Percentiles rank a stretch among this genome's conserved stretches.
These are phyloP conservation scores for Myriosclerotinia duriaeana DNA, from an alignment of 2,329 filamentous ascomycete species.

Conservation along the genomic window DNA sequence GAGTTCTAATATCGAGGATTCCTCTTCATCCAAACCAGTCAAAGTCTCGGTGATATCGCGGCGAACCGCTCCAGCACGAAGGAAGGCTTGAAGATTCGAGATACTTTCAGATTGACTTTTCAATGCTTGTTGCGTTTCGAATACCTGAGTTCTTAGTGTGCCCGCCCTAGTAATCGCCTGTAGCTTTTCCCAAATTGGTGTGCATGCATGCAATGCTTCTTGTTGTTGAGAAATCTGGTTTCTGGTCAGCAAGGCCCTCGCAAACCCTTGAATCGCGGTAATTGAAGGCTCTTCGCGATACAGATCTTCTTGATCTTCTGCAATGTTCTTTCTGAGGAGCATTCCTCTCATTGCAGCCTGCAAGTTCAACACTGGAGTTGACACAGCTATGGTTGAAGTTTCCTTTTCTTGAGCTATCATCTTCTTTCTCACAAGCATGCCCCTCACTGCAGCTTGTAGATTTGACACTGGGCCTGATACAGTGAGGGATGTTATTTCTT, in stretches of 20 bases:
- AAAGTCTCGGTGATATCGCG: conserved; percentile 51
- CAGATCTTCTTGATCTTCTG: conserved; percentile 54
- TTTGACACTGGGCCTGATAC: conserved; percentile 53
- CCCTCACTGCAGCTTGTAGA: conserved; percentile 41
- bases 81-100: conserved; percentile 40
- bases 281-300: conserved; percentile 52
- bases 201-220: conserved; percentile 52
- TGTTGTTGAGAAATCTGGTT: conserved; percentile 52
- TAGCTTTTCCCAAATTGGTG: conserved; percentile 52
- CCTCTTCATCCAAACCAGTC: conserved; percentile 49
- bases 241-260: conserved; percentile 61
- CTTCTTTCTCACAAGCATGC: conserved; percentile 8
- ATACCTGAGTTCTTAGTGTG: conserved; percentile 48
- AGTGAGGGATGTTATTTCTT: conserved; percentile 31
- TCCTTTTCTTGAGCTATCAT: conserved; percentile 10
- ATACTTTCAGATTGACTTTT: conserved; percentile 48
- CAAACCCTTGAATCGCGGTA: conserved; percentile 59
- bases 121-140: conserved; percentile 51
- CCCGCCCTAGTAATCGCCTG: conserved; percentile 47
- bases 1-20: conserved; percentile 50
- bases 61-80: conserved; percentile 55
- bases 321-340: conserved; percentile 56
- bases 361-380: conserved; percentile 55
- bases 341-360: conserved; percentile 27
- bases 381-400: conserved; percentile 40